These are phyloP conservation scores for Eimeria maxima DNA, from an alignment of 169 alveolate genomes.

Conservation along the genomic window DNA sequence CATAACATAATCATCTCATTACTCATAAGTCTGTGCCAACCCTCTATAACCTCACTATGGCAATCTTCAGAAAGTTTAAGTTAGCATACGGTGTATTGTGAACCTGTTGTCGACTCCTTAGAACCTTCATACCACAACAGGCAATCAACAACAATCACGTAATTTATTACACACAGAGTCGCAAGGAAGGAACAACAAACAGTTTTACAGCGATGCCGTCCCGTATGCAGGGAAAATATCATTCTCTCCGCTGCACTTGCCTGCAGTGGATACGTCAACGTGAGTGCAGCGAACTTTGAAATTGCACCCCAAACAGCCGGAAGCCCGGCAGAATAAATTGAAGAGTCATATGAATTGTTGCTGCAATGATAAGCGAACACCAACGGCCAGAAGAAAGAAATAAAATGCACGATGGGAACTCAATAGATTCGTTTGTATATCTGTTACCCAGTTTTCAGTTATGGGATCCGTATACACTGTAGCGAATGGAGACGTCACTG, in stretches of 20 bases:
- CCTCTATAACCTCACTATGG: slow-evolving; percentile 21
- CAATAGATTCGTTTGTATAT: neutral
- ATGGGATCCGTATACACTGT: neutral
- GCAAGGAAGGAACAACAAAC: no score
- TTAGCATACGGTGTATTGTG: slow-evolving; percentile 62
- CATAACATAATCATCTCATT: neutral
- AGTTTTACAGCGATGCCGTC: no score
- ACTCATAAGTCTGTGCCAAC: neutral
- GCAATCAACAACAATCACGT: no score
- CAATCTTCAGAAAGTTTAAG: slow-evolving; percentile 63
- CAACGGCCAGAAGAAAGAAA: no score
- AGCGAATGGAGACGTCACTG: neutral
- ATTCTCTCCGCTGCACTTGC: neutral
- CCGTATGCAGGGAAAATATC: no score
- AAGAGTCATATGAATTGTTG: neutral
- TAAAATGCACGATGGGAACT: no score
- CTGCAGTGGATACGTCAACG: slow-evolving; percentile 78
- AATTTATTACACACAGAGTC: neutral
- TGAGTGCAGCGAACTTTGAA: slow-evolving; percentile 78
- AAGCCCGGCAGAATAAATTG: slow-evolving; percentile 22
- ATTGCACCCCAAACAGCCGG: slow-evolving; percentile 82
- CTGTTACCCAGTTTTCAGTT: neutral
- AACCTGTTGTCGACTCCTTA: slow-evolving; percentile 81
- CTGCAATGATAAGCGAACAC: neutral
- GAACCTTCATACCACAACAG: no score